Percentiles rank a stretch among this genome's conserved stretches.
phyloP scores from a whole-genome alignment of 257 asterid species.

The Capsicum chinense region DNA sequence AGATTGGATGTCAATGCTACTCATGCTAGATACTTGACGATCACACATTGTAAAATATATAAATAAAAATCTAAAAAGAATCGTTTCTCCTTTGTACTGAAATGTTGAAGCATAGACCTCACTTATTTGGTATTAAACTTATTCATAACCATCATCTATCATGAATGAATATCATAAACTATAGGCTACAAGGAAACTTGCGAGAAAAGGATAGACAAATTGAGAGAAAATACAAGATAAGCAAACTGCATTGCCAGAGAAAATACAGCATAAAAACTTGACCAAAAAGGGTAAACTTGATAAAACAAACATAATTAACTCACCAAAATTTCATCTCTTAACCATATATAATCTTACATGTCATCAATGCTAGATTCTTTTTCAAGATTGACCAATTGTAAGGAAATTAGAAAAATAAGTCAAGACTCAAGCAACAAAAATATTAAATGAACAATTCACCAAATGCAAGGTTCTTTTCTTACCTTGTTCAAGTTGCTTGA shows the following conservation, averaged over 20 bases:
- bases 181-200: not conserved
- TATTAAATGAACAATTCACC: too few relatives aligned
- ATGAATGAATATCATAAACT: not conserved
- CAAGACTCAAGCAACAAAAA: too few relatives aligned
- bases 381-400: too few relatives aligned
- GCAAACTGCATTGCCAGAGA: not conserved
- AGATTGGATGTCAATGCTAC: constrained; percentile 10
- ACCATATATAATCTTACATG: too few relatives aligned
- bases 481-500: too few relatives aligned
- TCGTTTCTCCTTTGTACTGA: not conserved
- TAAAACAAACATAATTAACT: too few relatives aligned
- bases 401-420: too few relatives aligned
- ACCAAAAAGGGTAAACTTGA: too few relatives aligned
- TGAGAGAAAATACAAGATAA: not conserved
- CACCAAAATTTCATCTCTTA: too few relatives aligned
- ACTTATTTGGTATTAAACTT: not conserved
- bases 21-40: not conserved
- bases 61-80: constrained; percentile 11
- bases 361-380: too few relatives aligned
- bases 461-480: too few relatives aligned
- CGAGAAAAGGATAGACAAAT: not conserved
- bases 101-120: not conserved
- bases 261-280: too few relatives aligned
- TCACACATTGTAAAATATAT: not conserved
- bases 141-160: not conserved